Conservation (phyloP, 2,329 filamentous ascomycete genomes). For the Periglandula ipomoeae region DNA sequence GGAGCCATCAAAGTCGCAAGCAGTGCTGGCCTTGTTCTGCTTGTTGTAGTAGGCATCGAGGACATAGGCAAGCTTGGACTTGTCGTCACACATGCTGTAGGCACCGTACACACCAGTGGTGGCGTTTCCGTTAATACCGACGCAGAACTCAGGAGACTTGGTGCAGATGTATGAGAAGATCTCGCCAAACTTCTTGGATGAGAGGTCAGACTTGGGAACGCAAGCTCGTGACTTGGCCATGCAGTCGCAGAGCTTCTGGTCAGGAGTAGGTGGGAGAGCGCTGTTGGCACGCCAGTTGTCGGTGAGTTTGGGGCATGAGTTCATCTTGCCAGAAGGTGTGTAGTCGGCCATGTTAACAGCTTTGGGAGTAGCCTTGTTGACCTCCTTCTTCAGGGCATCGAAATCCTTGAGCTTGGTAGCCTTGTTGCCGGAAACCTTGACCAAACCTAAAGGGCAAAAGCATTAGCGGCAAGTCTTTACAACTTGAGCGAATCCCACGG, state of each 20-base stretch:
- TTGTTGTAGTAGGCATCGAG: constrained; percentile 63
- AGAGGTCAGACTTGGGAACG: constrained; percentile 49
- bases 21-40: constrained; percentile 42
- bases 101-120: constrained; percentile 63
- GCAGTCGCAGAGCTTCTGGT: constrained; percentile 72
- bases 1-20: constrained; percentile 64
- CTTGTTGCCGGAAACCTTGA: constrained; percentile 45
- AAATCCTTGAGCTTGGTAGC: constrained; percentile 68
- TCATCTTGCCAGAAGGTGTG: constrained; percentile 61
- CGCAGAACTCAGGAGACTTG: constrained; percentile 44
- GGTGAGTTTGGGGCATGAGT: constrained; percentile 60
- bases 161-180: constrained; percentile 73
- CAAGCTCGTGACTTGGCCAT: constrained; percentile 71
- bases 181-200: constrained; percentile 48
- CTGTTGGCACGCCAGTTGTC: constrained; percentile 55
- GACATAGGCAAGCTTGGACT: constrained; percentile 63
- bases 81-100: constrained; percentile 65
- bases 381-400: constrained; percentile 58
- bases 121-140: constrained; percentile 59
- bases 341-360: constrained; percentile 60
- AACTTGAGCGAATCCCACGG: no score
- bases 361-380: constrained; percentile 58
- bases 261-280: constrained; percentile 72
- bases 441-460: constrained; percentile 45
- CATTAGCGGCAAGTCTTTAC: background rate